These are phyloP conservation scores for Lactifluus volemus DNA, from an alignment of 768 basidiomycete species.

Conservation along the genomic window DNA sequence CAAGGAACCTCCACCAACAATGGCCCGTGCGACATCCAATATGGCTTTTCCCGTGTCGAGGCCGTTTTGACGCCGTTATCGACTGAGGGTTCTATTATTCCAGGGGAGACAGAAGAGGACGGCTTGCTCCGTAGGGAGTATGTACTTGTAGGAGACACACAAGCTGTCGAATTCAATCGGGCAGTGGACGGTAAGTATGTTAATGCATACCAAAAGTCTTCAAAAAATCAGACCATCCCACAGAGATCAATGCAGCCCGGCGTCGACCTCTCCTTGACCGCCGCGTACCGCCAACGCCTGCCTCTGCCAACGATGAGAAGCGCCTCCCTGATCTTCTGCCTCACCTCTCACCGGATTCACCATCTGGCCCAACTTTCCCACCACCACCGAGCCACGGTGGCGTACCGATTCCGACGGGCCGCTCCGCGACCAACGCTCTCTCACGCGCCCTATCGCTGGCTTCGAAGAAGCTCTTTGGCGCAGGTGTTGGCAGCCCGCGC, in stretches of 20 bases:
- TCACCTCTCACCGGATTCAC: constrained; percentile 25
- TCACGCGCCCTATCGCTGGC: constrained; percentile 74
- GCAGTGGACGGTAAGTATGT: constrained; percentile 76
- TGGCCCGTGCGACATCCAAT: background rate
- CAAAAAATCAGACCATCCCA: constrained; percentile 5
- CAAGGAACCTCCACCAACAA: background rate
- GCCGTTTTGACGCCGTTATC: constrained; percentile 28
- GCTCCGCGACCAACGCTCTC: constrained; percentile 63
- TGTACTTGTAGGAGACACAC: constrained; percentile 84
- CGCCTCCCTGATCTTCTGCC: constrained; percentile 25
- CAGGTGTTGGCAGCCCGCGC: constrained; percentile 32
- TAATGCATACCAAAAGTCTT: background rate
- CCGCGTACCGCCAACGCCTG: constrained; percentile 32
- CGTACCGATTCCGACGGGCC: constrained; percentile 53
- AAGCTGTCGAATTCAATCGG: constrained; percentile 86
- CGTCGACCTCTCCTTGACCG: constrained; percentile 53
- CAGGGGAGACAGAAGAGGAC: constrained; percentile 80
- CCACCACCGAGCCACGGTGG: constrained; percentile 48
- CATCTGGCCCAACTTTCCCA: constrained; percentile 45
- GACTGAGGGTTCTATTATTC: constrained; percentile 60
- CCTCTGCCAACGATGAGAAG: constrained; percentile 41
- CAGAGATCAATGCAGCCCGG: constrained; percentile 59
- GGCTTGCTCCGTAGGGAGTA: constrained; percentile 79
- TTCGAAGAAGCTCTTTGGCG: constrained; percentile 73
- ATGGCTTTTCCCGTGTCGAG: background rate